Percentiles rank a stretch among this genome's conserved stretches.
phyloP scores from a whole-genome alignment of 1,284 basidiomycete species.

The Cryptococcus floricola region DNA sequence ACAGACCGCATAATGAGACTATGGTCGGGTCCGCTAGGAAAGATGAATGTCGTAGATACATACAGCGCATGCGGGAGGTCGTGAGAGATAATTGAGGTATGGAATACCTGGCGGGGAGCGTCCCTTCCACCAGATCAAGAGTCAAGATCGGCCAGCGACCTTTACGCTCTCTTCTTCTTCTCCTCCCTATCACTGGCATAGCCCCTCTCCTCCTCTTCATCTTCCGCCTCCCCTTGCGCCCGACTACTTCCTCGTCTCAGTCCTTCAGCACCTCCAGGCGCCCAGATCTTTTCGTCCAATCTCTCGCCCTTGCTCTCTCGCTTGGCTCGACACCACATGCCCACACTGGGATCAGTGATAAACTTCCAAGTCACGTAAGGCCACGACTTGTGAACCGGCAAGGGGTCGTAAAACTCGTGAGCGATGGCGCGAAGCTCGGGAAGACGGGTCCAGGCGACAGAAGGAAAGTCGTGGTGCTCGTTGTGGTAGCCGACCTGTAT shows the following conservation, averaged over 20 bases:
- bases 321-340: constrained; percentile 57
- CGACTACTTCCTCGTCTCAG: background rate
- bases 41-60: too few relatives aligned
- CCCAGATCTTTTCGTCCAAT: constrained; percentile 42
- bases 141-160: background rate
- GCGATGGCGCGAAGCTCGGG: constrained; percentile 77
- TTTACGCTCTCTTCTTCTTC: constrained; percentile 1
- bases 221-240: constrained; percentile 3
- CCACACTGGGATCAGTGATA: constrained; percentile 81
- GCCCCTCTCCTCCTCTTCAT: constrained; percentile 33
- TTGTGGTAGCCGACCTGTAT: constrained; percentile 90
- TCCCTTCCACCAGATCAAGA: too few relatives aligned
- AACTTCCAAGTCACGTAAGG: constrained; percentile 91
- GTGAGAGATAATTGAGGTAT: too few relatives aligned
- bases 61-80: too few relatives aligned
- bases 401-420: constrained; percentile 84
- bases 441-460: constrained; percentile 91
- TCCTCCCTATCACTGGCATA: constrained; percentile 31
- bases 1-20: too few relatives aligned
- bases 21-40: too few relatives aligned
- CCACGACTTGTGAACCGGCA: constrained; percentile 88
- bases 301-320: constrained; percentile 39
- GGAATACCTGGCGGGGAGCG: too few relatives aligned
- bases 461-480: constrained; percentile 98
- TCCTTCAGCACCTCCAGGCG: background rate